These are phyloP conservation scores for Rhodomyrtus tomentosa DNA, from an alignment of 345 rosid species.

Conservation along the genomic window DNA sequence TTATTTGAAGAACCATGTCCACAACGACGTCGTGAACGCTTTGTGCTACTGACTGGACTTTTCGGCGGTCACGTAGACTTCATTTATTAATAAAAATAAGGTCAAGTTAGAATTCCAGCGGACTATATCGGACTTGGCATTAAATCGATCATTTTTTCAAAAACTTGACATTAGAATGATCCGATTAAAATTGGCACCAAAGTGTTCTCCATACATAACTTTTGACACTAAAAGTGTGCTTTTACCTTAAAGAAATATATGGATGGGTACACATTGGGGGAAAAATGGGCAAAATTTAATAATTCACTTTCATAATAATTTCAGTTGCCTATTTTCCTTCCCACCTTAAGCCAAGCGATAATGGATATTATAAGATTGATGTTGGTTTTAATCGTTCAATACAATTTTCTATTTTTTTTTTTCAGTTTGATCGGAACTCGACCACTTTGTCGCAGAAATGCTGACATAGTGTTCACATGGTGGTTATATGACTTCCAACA, in stretches of 20 bases:
- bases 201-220: too few relatives aligned
- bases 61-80: too few relatives aligned
- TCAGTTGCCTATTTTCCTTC: background rate
- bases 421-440: background rate
- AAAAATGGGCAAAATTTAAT: background rate
- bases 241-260: background rate
- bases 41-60: too few relatives aligned
- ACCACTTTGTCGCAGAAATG: background rate
- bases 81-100: too few relatives aligned
- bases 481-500: background rate
- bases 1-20: too few relatives aligned
- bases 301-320: background rate
- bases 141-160: too few relatives aligned
- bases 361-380: background rate
- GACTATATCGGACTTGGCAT: too few relatives aligned
- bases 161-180: too few relatives aligned
- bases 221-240: too few relatives aligned
- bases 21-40: too few relatives aligned
- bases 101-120: too few relatives aligned
- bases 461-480: background rate
- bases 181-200: too few relatives aligned
- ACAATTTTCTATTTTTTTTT: background rate
- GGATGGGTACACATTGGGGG: background rate
- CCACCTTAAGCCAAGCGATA: background rate
- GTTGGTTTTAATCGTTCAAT: background rate